These are phyloP conservation scores for Cladosporium velox DNA, from an alignment of 2,329 filamentous ascomycete species.

Conservation along the genomic window DNA sequence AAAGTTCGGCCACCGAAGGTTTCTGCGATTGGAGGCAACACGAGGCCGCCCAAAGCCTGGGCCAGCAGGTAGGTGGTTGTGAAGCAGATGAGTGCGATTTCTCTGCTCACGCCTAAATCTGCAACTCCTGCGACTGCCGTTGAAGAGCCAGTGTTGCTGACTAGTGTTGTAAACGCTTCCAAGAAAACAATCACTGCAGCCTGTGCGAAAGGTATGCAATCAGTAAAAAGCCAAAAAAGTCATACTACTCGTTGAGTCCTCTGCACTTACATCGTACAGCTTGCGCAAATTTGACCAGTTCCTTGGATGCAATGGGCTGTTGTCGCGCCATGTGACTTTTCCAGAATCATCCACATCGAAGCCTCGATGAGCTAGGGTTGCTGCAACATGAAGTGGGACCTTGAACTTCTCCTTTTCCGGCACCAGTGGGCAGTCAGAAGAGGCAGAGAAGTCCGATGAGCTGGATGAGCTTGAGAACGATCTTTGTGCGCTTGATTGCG, in stretches of 20 bases:
- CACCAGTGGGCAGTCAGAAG: background rate
- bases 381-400: constrained; percentile 1
- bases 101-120: constrained; percentile 16
- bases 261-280: constrained; percentile 21
- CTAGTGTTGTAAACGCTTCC: constrained; percentile 27
- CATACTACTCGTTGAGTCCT: background rate
- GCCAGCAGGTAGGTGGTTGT: constrained; percentile 38
- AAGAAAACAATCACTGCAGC: constrained; percentile 25
- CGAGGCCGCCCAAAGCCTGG: constrained; percentile 41
- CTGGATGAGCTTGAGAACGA: background rate
- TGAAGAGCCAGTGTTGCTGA: constrained; percentile 29
- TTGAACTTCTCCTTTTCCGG: background rate
- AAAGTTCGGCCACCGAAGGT: constrained; percentile 40
- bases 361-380: constrained; percentile 1
- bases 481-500: background rate
- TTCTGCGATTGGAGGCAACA: constrained; percentile 43
- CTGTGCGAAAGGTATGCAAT: background rate
- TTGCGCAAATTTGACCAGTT: constrained; percentile 24
- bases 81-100: constrained; percentile 20
- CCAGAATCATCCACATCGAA: constrained; percentile 1
- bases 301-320: constrained; percentile 22
- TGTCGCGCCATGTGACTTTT: constrained; percentile 13
- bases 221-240: background rate
- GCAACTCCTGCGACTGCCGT: constrained; percentile 10
- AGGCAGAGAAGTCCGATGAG: constrained; percentile 3